Conservation (phyloP, 148 eudicot genomes). For the Spergularia bocconei region DNA sequence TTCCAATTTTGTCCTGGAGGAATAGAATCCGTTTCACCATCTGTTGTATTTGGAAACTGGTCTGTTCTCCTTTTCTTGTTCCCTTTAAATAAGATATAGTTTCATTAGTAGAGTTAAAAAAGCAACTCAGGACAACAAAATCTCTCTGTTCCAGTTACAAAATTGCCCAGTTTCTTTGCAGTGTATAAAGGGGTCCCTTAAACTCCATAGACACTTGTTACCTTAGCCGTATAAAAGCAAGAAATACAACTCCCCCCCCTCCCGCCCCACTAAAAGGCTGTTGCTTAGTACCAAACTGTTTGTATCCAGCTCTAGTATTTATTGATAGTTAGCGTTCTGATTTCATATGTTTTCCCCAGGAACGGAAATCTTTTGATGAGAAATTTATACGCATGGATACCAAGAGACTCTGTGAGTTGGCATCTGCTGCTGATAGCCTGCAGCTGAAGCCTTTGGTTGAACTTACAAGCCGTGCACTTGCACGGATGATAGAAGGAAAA, state of each 20-base stretch:
- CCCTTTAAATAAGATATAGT: not conserved
- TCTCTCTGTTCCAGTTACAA: too few relatives aligned
- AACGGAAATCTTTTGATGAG: constrained; percentile 80
- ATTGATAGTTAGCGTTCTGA: not conserved
- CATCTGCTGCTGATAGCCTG: constrained; percentile 87
- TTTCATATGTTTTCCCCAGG: constrained; percentile 38
- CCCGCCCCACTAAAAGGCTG: too few relatives aligned
- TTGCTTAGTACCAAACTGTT: too few relatives aligned
- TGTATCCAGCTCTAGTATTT: not conserved
- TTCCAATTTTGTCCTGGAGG: not conserved
- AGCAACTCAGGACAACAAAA: too few relatives aligned
- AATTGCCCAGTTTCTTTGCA: too few relatives aligned
- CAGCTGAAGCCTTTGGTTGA: constrained; percentile 87
- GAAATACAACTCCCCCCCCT: too few relatives aligned
- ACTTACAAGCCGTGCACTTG: constrained; percentile 84
- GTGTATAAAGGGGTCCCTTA: too few relatives aligned
- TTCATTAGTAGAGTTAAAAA: not conserved
- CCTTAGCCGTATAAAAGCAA: too few relatives aligned
- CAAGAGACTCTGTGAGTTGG: constrained; percentile 80
- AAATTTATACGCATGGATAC: constrained; percentile 86
- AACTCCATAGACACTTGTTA: too few relatives aligned
- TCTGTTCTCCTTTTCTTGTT: not conserved
- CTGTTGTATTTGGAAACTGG: not conserved
- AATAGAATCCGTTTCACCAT: not conserved
- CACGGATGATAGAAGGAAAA: constrained; percentile 81